Base-by-base conservation (phyloP, 352 stramenopile species). In the Halophytophthora polymorphica region DNA sequence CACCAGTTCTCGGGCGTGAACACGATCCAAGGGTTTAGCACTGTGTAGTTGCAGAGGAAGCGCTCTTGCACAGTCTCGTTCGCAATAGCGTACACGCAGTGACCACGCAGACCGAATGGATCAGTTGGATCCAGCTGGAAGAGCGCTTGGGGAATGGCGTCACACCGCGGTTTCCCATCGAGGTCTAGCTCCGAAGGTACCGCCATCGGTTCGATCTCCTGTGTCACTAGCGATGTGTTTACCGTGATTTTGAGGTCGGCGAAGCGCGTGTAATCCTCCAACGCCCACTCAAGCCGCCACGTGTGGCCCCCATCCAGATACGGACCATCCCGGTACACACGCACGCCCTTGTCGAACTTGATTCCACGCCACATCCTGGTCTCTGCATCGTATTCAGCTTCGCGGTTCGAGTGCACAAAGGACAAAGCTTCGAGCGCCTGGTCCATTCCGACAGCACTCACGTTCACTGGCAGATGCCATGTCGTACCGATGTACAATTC, bases 1-100 rank as follows among this genome's bases (percentile, higher is more conserved):
- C 77, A 92, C 82, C 82, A 92, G 38, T 90, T 79, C 40, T 71
- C 63, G 0, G 74, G 74, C 0, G 76, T 77, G 65, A 89, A 89
- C 12, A 89, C 72, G 28, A 88, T 70, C 71, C 77, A 86, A n/a
- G 82, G 82, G 28, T 82, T 84, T 28, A 67, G 34, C 1, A 92
- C 69, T 0, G 82, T 92, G 40, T 74, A 86, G 42, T 92, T 92
- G 48, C 82, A 92, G 6, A 92, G 53, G 21, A 83, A 88, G 1
- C 78, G 70, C 40, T 92, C 78, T n/a, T 89, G 78, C 11, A 60
- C 64, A 2, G 80, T 80, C 14, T 69, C 68, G 17, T 78, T 85
- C 0, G 66, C 69, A 25, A 92, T 60, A 37, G 78, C 77, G 34
- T 92, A 92, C 3, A 86, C 73, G 31, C 78, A 92, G 22, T 45